Evolutionary conservation across 441 rosid genomes (phyloP), one percentile per base, ranked within the genome.

Genomic region (Omphalea diandra): DNA sequence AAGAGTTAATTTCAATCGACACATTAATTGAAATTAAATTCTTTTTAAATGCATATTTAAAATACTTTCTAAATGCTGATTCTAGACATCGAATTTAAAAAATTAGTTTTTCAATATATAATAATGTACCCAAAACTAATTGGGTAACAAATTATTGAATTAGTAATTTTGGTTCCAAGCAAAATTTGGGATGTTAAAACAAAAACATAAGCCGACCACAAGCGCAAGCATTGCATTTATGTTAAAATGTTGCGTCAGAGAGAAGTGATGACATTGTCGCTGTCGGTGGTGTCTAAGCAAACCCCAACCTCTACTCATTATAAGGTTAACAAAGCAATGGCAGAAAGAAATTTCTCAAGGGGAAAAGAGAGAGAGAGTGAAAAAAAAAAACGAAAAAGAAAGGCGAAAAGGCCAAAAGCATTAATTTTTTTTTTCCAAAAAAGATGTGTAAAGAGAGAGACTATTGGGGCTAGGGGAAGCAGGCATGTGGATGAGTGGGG

Each of bases 401-500:
- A 58, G 24, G 18, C 18, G 3, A 38, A 40, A 31, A 59, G 35
- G 68, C 40, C 74, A 22, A 47, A 47, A 36, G n/a, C 24, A 9
- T 32, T 65, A 3, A 26, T 14, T 31, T 9, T 27, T n/a, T n/a
- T n/a, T n/a, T n/a, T n/a, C n/a, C n/a, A 1, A 53, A 20, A 38
- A 67, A 9, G 43, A 44, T 56, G 41, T 18, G 35, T 26, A 18
- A 56, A n/a, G 58, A 3, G 20, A 12, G 41, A n/a, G 36, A 85
- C 84, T 77, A 76, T 36, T 79, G 76, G 77, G 84, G 80, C 76
- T 63, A 50, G 80, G 86, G 87, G 86, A 83, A 69, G 84, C 79
- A 73, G 89, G 87, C 91, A 87, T 85, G 82, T 87, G 89, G 86
- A 85, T 82, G 82, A 72, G 87, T 87, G 85, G 92, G 92, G 89